A percentile compares a stretch with the other conserved stretches of the same genome.
Conservation (phyloP, 192 early-diverging fungal genomes). For the Backusella parvicylindrica region DNA sequence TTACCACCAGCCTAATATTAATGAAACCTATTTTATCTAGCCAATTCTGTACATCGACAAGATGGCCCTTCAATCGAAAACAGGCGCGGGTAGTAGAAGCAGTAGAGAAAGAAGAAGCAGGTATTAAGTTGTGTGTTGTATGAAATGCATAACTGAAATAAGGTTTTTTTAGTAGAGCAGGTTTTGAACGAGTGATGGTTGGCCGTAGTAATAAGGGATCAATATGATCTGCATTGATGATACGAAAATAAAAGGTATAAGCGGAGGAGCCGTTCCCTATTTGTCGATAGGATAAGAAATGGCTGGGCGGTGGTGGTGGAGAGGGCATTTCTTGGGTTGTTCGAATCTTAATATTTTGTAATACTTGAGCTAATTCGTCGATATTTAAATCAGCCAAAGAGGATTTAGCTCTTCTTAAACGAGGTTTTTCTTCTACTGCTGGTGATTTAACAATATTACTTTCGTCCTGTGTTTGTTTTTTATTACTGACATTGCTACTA, state of each 20-base stretch:
- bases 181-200: neutral
- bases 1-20: neutral
- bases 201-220: slow-evolving; percentile 8
- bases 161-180: slow-evolving; percentile 4
- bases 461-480: neutral
- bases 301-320: neutral
- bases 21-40: slow-evolving; percentile 9
- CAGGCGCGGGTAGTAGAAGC: slow-evolving; percentile 4
- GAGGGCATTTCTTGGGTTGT: neutral
- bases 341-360: slow-evolving; percentile 5
- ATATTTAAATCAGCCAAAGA: slow-evolving; percentile 13
- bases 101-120: slow-evolving; percentile 18
- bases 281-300: slow-evolving; percentile 22
- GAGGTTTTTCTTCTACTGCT: neutral
- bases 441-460: neutral
- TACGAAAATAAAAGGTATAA: slow-evolving; percentile 30
- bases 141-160: slow-evolving; percentile 29
- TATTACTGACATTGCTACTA: neutral
- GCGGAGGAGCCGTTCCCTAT: slow-evolving; percentile 25
- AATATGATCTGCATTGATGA: slow-evolving; percentile 28
- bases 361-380: slow-evolving; percentile 8
- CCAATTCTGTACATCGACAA: slow-evolving; percentile 27
- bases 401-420: slow-evolving; percentile 7
- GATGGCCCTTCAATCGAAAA: slow-evolving; percentile 26
- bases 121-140: slow-evolving; percentile 9